Base-by-base conservation (phyloP, 305 asterid species). In the Euphrasia arctica region DNA sequence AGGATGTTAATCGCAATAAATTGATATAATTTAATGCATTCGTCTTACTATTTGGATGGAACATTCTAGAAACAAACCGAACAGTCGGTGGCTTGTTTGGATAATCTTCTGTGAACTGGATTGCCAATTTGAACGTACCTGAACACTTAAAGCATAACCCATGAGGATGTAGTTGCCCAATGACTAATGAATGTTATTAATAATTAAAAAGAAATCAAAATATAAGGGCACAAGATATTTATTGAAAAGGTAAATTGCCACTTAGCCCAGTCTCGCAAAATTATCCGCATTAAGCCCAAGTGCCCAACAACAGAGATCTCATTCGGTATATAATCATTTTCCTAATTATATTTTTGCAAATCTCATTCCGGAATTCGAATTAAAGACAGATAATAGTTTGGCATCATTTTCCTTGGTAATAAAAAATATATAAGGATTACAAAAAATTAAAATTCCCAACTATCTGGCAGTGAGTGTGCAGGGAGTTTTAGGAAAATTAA, bases 81-180 rank as follows among this genome's bases (percentile, higher is more conserved):
- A 84, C 91, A n/a, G 84, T 78, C 49, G 91, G 91, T 50, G 88
- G 88, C 72, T 84, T 82, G 77, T 82, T 84, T 43, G 88, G 91
- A 60, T 84, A 82, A 65, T 84, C 88, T 77, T 82, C 88, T 5
- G 74, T 25, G 49, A 84, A 77, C 68, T 79, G 85, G 65, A 84
- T 82, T 9, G 84, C 70, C 82, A 84, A 60, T 71, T 79, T 84
- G 78, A 84, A 84, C 71, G 85, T 84, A 63, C 88, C 90, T 84
- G 70, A 56, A 55, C 54, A 42, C 73, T 71, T 82, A 72, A 58
- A 72, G 32, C 63, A 64, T 52, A 66, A 50, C 48, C 41, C 58
- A 58, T 34, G 4, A 60, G 25, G 9, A 31, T 66, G 41, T 45
- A 29, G 47, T 58, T 25, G 27, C 42, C 25, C 3, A 11, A 28